A percentile compares a stretch with the other conserved stretches of the same genome.
These are phyloP conservation scores for Kazachstania bromeliacearum DNA, from an alignment of 805 yeast genomes.

Conservation along the genomic window DNA sequence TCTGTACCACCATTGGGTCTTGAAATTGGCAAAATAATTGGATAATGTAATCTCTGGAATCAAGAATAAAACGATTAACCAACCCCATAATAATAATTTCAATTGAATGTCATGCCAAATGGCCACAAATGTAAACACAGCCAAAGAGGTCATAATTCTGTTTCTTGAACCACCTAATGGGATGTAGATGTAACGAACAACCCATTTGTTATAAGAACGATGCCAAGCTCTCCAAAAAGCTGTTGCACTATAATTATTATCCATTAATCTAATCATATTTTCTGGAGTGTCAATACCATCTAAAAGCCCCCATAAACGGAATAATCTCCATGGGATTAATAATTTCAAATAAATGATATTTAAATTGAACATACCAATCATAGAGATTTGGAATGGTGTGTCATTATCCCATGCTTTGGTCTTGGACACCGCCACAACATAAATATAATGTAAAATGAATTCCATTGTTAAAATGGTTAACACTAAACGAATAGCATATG, in stretches of 20 bases:
- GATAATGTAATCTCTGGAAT: constrained; percentile 76
- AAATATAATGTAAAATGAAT: constrained; percentile 72
- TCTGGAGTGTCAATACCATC: constrained; percentile 96
- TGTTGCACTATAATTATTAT: constrained; percentile 82
- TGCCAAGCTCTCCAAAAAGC: constrained; percentile 99
- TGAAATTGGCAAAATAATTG: constrained; percentile 31
- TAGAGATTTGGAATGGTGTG: constrained; percentile 85
- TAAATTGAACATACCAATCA: constrained; percentile 86
- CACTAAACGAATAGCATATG: constrained; percentile 58
- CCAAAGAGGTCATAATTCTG: constrained; percentile 64
- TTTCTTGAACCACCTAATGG: constrained; percentile 81
- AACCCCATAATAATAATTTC: constrained; percentile 85
- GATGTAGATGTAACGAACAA: constrained; percentile 75
- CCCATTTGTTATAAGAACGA: constrained; percentile 86
- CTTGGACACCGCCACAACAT: constrained; percentile 88
- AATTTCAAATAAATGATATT: constrained; percentile 89
- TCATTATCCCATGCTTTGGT: constrained; percentile 84
- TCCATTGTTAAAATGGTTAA: constrained; percentile 85
- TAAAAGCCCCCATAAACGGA: constrained; percentile 84
- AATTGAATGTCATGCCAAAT: constrained; percentile 97
- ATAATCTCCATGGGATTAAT: constrained; percentile 91
- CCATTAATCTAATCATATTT: constrained; percentile 93
- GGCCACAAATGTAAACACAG: constrained; percentile 92
- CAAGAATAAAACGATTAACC: constrained; percentile 80
- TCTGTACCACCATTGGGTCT: constrained; percentile 58